These are phyloP conservation scores for Pythium biforme DNA, from an alignment of 352 stramenopile genomes.

Conservation along the genomic window DNA sequence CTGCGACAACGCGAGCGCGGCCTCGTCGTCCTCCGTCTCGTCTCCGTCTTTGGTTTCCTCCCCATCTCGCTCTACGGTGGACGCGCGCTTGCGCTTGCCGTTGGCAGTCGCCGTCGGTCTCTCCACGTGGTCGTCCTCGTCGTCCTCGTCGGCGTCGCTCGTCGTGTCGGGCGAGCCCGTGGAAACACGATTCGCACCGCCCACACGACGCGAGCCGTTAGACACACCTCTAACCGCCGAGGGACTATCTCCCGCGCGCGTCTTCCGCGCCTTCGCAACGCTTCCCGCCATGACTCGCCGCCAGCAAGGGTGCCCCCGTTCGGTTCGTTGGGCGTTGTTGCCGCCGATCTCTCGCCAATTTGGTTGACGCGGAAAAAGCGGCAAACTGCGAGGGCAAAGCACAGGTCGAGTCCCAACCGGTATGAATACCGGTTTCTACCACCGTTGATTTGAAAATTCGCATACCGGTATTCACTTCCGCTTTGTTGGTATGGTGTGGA, in stretches of 20 bases:
- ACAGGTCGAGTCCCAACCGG: constrained; percentile 5
- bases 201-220: background rate
- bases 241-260: constrained; percentile 20
- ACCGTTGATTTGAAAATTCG: constrained; percentile 6
- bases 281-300: constrained; percentile 6
- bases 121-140: constrained; percentile 25
- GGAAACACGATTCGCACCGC: constrained; percentile 11
- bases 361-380: constrained; percentile 17
- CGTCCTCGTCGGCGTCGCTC: constrained; percentile 27
- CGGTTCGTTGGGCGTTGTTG: background rate
- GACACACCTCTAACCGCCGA: background rate
- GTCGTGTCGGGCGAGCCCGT: constrained; percentile 28
- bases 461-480: constrained; percentile 15
- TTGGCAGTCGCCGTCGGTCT: constrained; percentile 21
- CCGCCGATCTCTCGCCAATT: constrained; percentile 16
- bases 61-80: background rate
- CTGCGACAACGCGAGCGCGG: constrained; percentile 13
- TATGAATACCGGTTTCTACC: constrained; percentile 1
- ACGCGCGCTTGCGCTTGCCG: constrained; percentile 20
- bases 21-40: constrained; percentile 22
- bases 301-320: background rate
- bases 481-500: background rate
- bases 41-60: constrained; percentile 7
- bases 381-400: background rate
- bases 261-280: constrained; percentile 28